phyloP scores from a whole-genome alignment of 2,329 filamentous ascomycete species.

The Pyricularia sp. region DNA sequence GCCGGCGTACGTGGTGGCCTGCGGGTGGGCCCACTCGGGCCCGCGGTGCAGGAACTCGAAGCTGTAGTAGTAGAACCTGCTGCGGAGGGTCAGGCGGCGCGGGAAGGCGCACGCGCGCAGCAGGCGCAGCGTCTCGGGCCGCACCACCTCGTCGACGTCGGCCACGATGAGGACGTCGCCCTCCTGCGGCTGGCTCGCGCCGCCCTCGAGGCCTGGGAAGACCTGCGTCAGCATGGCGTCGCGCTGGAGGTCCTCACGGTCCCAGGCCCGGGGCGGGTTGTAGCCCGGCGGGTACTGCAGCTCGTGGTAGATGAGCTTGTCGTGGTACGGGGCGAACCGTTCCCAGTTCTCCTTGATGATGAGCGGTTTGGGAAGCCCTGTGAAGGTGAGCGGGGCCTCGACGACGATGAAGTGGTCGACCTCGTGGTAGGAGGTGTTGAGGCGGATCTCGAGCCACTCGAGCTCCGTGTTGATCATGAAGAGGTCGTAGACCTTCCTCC shows the following conservation, averaged over 20 bases:
- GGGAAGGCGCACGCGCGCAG: constrained; percentile 44
- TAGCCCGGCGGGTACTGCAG: constrained; percentile 34
- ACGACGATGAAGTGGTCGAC: constrained; percentile 60
- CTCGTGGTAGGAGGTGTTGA: constrained; percentile 44
- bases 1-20: constrained; percentile 42
- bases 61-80: constrained; percentile 47
- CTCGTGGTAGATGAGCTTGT: constrained; percentile 52
- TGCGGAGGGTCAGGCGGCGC: constrained; percentile 39
- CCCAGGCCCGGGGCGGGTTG: constrained; percentile 32
- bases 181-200: constrained; percentile 22
- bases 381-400: constrained; percentile 50
- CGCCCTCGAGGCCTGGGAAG: constrained; percentile 35
- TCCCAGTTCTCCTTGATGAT: constrained; percentile 41
- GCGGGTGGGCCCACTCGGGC: constrained; percentile 45
- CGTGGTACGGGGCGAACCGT: constrained; percentile 40
- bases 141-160: constrained; percentile 52
- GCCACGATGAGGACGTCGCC: constrained; percentile 51
- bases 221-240: constrained; percentile 49
- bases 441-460: constrained; percentile 56
- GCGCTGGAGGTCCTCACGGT: constrained; percentile 38
- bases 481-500: constrained; percentile 48
- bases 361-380: constrained; percentile 44
- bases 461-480: constrained; percentile 54
- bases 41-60: constrained; percentile 42
- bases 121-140: constrained; percentile 36